These are phyloP conservation scores for Gynostemma pentaphyllum DNA, from an alignment of 306 rosid genomes.

Conservation along the genomic window DNA sequence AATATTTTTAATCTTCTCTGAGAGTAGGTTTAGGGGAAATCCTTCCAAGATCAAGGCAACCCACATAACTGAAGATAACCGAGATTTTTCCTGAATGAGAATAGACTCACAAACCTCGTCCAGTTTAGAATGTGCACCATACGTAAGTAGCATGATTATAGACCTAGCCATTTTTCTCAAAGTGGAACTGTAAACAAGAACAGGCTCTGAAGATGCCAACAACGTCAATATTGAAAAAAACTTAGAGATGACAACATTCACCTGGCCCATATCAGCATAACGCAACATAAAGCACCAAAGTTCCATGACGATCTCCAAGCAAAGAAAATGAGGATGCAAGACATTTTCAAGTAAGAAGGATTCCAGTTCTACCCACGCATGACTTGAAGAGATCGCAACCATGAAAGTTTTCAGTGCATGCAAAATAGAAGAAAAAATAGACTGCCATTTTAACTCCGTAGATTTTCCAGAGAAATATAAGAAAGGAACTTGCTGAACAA, in stretches of 20 bases:
- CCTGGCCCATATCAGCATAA: constrained; percentile 50
- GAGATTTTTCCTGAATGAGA: constrained; percentile 40
- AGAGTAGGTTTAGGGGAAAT: constrained; percentile 55
- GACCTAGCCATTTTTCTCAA: constrained; percentile 72
- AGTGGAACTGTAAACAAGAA: constrained; percentile 44
- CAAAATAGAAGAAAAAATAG: constrained; percentile 49
- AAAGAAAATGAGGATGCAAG: constrained; percentile 87
- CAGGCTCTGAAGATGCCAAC: constrained; percentile 52
- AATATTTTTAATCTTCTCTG: constrained; percentile 46
- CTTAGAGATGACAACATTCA: constrained; percentile 30
- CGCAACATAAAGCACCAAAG: constrained; percentile 81
- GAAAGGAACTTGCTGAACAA: constrained; percentile 53
- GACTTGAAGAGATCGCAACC: constrained; percentile 55
- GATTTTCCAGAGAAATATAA: constrained; percentile 42
- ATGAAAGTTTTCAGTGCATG: constrained; percentile 66
- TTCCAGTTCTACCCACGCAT: constrained; percentile 55
- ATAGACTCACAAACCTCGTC: constrained; percentile 42
- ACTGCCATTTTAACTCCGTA: constrained; percentile 43
- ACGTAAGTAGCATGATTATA: constrained; percentile 44
- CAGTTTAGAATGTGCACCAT: constrained; percentile 42
- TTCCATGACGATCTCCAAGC: constrained; percentile 83
- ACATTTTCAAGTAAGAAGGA: constrained; percentile 64
- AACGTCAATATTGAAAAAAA: constrained; percentile 51
- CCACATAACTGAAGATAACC: constrained; percentile 30
- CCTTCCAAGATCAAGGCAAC: constrained; percentile 67